Evolutionary conservation across 202 grass and related monocot species (phyloP).

Genomic region (Zoysia matrella): DNA sequence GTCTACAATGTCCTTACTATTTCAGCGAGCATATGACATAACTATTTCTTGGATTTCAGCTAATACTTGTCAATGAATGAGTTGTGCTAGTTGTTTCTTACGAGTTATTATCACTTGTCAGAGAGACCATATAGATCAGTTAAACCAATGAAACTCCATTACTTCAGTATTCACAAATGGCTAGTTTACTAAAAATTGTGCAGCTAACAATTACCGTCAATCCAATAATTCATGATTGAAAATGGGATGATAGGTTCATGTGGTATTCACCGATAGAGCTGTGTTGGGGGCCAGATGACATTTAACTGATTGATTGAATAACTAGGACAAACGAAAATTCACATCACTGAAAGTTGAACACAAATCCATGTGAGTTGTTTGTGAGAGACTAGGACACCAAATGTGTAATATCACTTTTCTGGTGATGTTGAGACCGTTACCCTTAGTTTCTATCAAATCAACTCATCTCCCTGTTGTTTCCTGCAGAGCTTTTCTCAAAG

Average conservation of each 20-base stretch:
- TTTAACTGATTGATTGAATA: neutral
- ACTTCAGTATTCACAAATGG: neutral
- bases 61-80: neutral
- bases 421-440: neutral
- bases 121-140: neutral
- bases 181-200: slow-evolving; percentile 7
- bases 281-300: neutral
- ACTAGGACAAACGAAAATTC: neutral
- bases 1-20: neutral
- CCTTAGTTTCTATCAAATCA: slow-evolving; percentile 4
- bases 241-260: neutral
- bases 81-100: neutral
- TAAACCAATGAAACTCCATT: neutral
- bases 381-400: neutral
- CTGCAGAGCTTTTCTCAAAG: slow-evolving; percentile 80
- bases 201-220: neutral
- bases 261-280: neutral
- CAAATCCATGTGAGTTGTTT: neutral
- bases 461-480: slow-evolving; percentile 11
- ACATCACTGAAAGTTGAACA: neutral
- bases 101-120: neutral
- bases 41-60: neutral
- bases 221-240: neutral
- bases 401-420: neutral
- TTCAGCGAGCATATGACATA: neutral